Evolutionary conservation across 1,284 basidiomycete species (phyloP), one percentile per base, ranked within the genome.

Genomic region (Pseudozyma thailandica): DNA sequence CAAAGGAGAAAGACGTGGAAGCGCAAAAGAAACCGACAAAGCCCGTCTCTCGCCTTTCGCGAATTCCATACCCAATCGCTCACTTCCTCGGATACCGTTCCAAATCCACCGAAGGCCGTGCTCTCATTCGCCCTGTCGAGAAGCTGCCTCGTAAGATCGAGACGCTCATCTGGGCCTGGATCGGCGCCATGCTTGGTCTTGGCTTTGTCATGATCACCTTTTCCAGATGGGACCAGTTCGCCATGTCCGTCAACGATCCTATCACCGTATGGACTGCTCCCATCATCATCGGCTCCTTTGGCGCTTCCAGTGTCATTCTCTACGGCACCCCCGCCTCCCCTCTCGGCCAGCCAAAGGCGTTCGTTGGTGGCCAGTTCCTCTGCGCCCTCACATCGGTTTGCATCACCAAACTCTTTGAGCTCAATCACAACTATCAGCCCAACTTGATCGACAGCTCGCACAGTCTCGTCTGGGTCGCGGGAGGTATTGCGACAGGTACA

Each of bases 201-300:
- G 58, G 65, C 21, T 72, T 68, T 33, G 59, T 63, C 45, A 72
- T 72, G 63, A 56, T 73, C 44, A 56, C 70, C 20, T 76, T 76
- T 18, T 64, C 74, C 3, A 56, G 74, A 28, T 71, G 63, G 56
- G 35, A 54, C 5, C 45, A 62, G 26, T 74, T 74, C 26, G 49
- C 70, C 47, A 52, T 50, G 45, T 73, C 74, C 6, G 33, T 27
- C 45, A 71, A 72, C 48, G 55, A 60, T n/a, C 61, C 68, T 6
- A 12, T 59, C 15, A 70, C 68, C 12, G 33, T 41, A 1, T 76
- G 74, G 74, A 62, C 62, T 0, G 50, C 74, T 0, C 74, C 74
- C 21, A 66, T 70, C 57, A 52, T 76, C 35, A 66, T 76, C 42
- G 74, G 74, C 41, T 71, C 66, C 18, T 76, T 76, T 21, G 74